Base-by-base conservation (phyloP, 1,284 basidiomycete genomes). In the Schizophyllum amplum region DNA sequence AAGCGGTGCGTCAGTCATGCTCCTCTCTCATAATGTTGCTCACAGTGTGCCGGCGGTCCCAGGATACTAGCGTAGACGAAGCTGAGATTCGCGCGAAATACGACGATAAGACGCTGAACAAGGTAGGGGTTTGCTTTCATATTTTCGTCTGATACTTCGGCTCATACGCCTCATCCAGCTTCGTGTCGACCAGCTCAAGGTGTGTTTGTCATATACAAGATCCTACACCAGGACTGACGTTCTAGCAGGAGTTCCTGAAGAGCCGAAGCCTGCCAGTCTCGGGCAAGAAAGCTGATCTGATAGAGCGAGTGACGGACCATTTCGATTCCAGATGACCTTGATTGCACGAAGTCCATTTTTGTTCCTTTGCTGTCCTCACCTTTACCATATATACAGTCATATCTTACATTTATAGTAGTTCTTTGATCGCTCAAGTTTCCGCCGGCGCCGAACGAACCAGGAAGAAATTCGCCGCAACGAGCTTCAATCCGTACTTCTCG, bases 131-230 rank as follows among this genome's bases (percentile, higher is more conserved):
- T 20, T 33, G 47, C 25, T 26, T 57, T 51, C 24, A 53, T 59
- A 49, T 27, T 5, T 42, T 22, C 56, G 23, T n/a, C n/a, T n/a
- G n/a, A n/a, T 52, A 51, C 60, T 58, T 55, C 26, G 24, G 33
- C 62, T 48, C 52, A 59, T n/a, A 49, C 46, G 62, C 48, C 58
- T 55, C 42, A 47, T 62, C 56, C 63, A 93, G 90, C 73, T 90
- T 59, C 84, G 82, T 47, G 86, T 90, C 56, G 85, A 86, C 67
- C 87, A 92, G 62, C 72, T 94, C 54, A 90, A 86, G 77, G 88
- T 88, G 55, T 53, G 63, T 60, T 55, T 47, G 51, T 17, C 22
- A 47, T 23, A 53, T 52, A 24, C 47, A 26, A 27, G 25, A 55
- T 54, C 54, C 53, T 55, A 55, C 62, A 60, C 54, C 57, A 57